phyloP scores from a whole-genome alignment of 257 asterid genomes.

The Ophiorrhiza pumila region DNA sequence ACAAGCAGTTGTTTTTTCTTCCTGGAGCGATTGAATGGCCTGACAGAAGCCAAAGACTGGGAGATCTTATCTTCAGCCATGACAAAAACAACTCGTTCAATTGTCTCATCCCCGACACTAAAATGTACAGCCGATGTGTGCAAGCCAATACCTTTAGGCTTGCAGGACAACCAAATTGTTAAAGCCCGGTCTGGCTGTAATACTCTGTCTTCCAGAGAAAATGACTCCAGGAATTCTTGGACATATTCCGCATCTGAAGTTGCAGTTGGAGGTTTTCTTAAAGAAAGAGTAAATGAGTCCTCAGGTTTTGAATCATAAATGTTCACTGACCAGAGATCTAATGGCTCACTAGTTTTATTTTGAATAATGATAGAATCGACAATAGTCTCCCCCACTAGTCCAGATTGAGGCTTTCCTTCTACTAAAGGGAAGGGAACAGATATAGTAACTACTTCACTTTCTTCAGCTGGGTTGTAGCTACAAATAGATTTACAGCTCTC shows the following conservation, averaged over 20 bases:
- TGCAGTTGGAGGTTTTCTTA: slow-evolving; percentile 74
- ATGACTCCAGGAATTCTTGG: slow-evolving; percentile 53
- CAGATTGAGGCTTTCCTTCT: slow-evolving; percentile 62
- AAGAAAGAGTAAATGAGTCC: slow-evolving; percentile 60
- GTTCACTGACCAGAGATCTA: slow-evolving; percentile 72
- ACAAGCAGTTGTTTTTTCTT: slow-evolving; percentile 49
- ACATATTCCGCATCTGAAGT: slow-evolving; percentile 50
- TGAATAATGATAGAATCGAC: slow-evolving; percentile 51
- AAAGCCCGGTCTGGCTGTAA: slow-evolving; percentile 43
- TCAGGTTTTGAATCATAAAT: slow-evolving; percentile 86
- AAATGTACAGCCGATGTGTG: slow-evolving; percentile 75
- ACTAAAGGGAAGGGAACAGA: slow-evolving; percentile 74
- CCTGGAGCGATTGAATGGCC: slow-evolving; percentile 54
- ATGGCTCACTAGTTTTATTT: slow-evolving; percentile 45
- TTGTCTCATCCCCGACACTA: slow-evolving; percentile 61
- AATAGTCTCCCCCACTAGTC: slow-evolving; percentile 59
- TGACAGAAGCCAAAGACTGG: slow-evolving; percentile 54
- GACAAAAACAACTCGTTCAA: slow-evolving; percentile 71
- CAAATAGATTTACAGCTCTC: slow-evolving; percentile 47
- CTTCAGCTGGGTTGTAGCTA: slow-evolving; percentile 62
- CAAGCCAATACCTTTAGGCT: slow-evolving; percentile 85
- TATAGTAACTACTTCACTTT: slow-evolving; percentile 53
- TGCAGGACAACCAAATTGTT: slow-evolving; percentile 78
- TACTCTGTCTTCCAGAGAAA: slow-evolving; percentile 63
- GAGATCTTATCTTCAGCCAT: slow-evolving; percentile 86